phyloP scores from a whole-genome alignment of 495 filamentous ascomycete species.

The Cercophora newfieldiana region DNA sequence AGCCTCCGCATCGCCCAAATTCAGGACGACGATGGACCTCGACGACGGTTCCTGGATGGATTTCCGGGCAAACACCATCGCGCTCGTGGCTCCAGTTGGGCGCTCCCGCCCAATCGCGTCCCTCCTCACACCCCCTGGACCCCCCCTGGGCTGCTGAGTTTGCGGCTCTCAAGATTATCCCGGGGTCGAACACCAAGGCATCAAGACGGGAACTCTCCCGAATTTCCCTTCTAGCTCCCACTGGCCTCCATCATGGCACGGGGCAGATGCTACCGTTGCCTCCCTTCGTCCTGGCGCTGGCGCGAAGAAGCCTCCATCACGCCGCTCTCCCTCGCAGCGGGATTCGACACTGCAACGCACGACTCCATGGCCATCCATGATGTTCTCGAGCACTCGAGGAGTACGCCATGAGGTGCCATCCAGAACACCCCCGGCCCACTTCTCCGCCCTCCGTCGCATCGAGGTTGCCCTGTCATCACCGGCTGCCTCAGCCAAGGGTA shows the following conservation, averaged over 20 bases:
- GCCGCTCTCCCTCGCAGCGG: not conserved
- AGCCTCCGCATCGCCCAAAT: slow-evolving; percentile 16
- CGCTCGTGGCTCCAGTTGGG: not conserved
- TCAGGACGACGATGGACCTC: slow-evolving; percentile 5
- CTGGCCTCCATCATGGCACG: not conserved
- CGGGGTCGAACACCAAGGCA: not conserved
- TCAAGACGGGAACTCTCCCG: slow-evolving; percentile 27
- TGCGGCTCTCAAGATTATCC: slow-evolving; percentile 23
- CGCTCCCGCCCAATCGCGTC: slow-evolving; percentile 13
- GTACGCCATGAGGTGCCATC: not conserved
- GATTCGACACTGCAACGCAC: not conserved
- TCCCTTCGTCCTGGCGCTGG: not conserved
- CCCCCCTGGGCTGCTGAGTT: not conserved
- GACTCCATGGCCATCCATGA: not conserved
- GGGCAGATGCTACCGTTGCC: slow-evolving; percentile 20
- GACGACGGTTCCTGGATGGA: not conserved
- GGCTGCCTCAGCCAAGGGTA: not conserved
- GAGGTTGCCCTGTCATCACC: slow-evolving; percentile 16
- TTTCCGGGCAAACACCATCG: slow-evolving; percentile 12
- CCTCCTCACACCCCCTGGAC: not conserved
- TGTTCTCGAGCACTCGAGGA: not conserved
- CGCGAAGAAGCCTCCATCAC: slow-evolving; percentile 2
- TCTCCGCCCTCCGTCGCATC: slow-evolving; percentile 12
- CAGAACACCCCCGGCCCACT: slow-evolving; percentile 11
- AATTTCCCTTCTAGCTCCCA: slow-evolving; percentile 19